Base-by-base conservation (phyloP, 805 yeast species). In the Spathaspora gorwiae region DNA sequence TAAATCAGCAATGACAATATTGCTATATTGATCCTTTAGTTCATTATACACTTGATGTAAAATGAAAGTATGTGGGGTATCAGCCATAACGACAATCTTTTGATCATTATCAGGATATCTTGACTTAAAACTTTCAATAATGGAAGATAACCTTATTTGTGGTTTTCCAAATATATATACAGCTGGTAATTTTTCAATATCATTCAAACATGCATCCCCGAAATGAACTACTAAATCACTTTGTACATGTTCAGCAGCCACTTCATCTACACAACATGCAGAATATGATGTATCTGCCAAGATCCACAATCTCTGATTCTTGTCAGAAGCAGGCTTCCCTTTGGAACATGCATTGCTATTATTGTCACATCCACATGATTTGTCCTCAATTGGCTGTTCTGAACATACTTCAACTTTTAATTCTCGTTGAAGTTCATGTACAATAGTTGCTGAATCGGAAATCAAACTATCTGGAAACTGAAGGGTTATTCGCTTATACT, bases 261-360 rank as follows among this genome's bases (percentile, higher is more conserved):
- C 95, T 58, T 90, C 97, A 62, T 94, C 99, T 9, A 92, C 84
- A 66, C 99, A 94, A 64, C 99, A 94, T 1, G 96, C 75, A 27
- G 96, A 87, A 57, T 94, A 94, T 0, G 97, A 89, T 0, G 99
- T 92, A 59, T 94, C 99, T 0, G 98, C 99, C 33, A 94, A 67
- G 13, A 92, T 79, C 87, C 92, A 92, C 11, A 42, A 33, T 2
- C 38, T 46, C 40, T 35, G 50, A 15, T 13, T 33, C 10, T 37
- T 39, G 9, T 33, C 43, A 15, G 7, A 11, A 6, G 11, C 26
- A 7, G n/a, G 12, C 2, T 30, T 15, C n/a, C 14, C 29, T 15
- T 30, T 26, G 47, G 39, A 6, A 49, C 53, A 13, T 47, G 46
- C 5, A 46, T 45, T 19, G 47, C 39, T 14, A 46, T 39, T 10